phyloP scores from a whole-genome alignment of 306 rosid genomes.

The Clitoria ternatea region DNA sequence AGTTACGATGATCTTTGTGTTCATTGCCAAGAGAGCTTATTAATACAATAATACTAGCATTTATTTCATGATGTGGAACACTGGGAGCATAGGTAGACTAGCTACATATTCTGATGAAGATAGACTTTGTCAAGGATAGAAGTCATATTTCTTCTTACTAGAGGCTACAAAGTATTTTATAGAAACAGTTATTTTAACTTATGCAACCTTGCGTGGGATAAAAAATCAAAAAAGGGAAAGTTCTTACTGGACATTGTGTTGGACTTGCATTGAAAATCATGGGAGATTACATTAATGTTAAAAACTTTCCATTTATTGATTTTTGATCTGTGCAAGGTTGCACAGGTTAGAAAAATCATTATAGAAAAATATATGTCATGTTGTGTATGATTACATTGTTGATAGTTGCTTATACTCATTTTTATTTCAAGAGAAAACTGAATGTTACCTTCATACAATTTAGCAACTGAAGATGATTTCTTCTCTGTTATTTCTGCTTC shows the following conservation, averaged over 20 bases:
- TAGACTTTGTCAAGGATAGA: not conserved
- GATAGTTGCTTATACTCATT: not conserved
- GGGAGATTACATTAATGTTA: too few relatives aligned
- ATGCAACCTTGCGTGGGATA: too few relatives aligned
- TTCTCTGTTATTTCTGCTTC: not conserved
- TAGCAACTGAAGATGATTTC: slow-evolving; percentile 21
- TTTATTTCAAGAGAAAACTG: not conserved
- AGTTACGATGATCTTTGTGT: not conserved
- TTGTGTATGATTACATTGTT: not conserved
- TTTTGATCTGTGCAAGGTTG: too few relatives aligned
- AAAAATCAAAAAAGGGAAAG: too few relatives aligned
- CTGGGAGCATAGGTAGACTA: not conserved
- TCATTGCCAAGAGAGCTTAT: not conserved
- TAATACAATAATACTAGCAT: not conserved
- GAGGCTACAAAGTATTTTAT: not conserved
- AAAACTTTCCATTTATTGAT: too few relatives aligned
- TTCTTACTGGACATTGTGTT: too few relatives aligned
- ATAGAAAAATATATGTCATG: not conserved
- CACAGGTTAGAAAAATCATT: too few relatives aligned
- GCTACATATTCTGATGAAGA: not conserved
- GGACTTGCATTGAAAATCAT: too few relatives aligned
- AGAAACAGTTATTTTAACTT: too few relatives aligned
- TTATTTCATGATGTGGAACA: not conserved
- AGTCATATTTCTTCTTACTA: not conserved
- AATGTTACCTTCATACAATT: slow-evolving; percentile 33